phyloP scores from a whole-genome alignment of 1,284 basidiomycete species.

The Rhodotorula sp. region DNA sequence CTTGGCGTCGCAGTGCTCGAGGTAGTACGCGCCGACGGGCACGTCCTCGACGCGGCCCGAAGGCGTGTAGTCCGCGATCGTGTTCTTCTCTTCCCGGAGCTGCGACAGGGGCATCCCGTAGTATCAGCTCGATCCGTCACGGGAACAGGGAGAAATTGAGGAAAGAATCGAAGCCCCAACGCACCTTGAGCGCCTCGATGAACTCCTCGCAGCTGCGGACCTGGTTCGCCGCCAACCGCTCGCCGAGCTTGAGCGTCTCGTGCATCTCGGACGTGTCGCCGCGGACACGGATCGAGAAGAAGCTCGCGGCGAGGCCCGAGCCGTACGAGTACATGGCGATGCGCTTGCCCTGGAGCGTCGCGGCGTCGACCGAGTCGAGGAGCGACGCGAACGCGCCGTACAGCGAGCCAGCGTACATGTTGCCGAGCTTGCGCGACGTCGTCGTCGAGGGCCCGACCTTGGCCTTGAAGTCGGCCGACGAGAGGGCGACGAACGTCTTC shows the following conservation, averaged over 20 bases:
- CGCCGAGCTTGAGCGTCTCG: conserved; percentile 83
- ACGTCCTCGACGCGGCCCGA: conserved; percentile 85
- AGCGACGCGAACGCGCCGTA: conserved; percentile 90
- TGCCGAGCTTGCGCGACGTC: conserved; percentile 84
- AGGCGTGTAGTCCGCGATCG: conserved; percentile 81
- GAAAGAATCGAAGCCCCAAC: conserved; percentile 37
- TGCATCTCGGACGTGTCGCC: conserved; percentile 80
- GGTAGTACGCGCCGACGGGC: conserved; percentile 92
- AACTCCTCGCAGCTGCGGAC: conserved; percentile 88
- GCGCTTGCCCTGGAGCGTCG: conserved; percentile 72
- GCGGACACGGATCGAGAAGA: conserved; percentile 82
- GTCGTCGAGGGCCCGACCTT: conserved; percentile 75
- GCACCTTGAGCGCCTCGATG: conserved; percentile 70
- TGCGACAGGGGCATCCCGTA: conserved; percentile 47
- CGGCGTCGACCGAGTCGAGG: conserved; percentile 67
- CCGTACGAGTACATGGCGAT: conserved; percentile 93
- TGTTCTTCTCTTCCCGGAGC: conserved; percentile 97
- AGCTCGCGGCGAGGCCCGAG: conserved; percentile 84
- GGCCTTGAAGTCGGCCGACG: conserved; percentile 69
- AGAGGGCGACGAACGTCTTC: conserved; percentile 80
- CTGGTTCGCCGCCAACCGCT: conserved; percentile 82
- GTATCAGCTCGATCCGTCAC: neutral
- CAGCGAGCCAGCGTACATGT: conserved; percentile 98
- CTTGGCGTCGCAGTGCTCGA: conserved; percentile 86
- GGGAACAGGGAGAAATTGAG: neutral